Percentiles rank a stretch among this genome's conserved stretches.
phyloP scores from a whole-genome alignment of 768 basidiomycete species.

The Pisolithus marmoratus region DNA sequence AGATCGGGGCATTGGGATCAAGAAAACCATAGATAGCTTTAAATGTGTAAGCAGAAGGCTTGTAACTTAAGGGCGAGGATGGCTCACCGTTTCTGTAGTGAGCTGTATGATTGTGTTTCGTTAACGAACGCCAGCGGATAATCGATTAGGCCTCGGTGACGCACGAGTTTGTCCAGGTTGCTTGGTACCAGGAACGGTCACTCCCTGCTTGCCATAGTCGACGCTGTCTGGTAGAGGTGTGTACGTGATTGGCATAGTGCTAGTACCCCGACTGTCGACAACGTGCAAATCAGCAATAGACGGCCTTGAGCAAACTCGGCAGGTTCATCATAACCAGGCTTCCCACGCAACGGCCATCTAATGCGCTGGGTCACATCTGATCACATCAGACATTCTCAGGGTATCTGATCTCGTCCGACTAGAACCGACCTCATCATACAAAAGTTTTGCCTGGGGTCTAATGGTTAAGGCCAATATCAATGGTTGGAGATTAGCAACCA shows the following conservation, averaged over 20 bases:
- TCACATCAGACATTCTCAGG: too few relatives aligned
- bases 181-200: slow-evolving; percentile 72
- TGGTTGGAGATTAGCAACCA: too few relatives aligned
- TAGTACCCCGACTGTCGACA: background rate
- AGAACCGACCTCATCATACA: too few relatives aligned
- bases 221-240: slow-evolving; percentile 29
- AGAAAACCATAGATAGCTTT: slow-evolving; percentile 55
- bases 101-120: slow-evolving; percentile 32
- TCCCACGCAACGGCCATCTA: too few relatives aligned
- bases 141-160: slow-evolving; percentile 16
- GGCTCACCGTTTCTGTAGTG: slow-evolving; percentile 67
- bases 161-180: slow-evolving; percentile 74
- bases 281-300: too few relatives aligned
- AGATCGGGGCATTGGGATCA: slow-evolving; percentile 45
- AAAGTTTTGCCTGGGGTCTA: too few relatives aligned
- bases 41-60: background rate
- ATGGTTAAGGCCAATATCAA: too few relatives aligned
- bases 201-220: slow-evolving; percentile 58
- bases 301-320: too few relatives aligned
- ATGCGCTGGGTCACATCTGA: too few relatives aligned
- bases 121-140: slow-evolving; percentile 7
- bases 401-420: too few relatives aligned
- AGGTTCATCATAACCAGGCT: too few relatives aligned
- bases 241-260: slow-evolving; percentile 9
- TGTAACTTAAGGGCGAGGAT: background rate